phyloP scores from a whole-genome alignment of 2,329 filamentous ascomycete species.

The Beauveria varroae region DNA sequence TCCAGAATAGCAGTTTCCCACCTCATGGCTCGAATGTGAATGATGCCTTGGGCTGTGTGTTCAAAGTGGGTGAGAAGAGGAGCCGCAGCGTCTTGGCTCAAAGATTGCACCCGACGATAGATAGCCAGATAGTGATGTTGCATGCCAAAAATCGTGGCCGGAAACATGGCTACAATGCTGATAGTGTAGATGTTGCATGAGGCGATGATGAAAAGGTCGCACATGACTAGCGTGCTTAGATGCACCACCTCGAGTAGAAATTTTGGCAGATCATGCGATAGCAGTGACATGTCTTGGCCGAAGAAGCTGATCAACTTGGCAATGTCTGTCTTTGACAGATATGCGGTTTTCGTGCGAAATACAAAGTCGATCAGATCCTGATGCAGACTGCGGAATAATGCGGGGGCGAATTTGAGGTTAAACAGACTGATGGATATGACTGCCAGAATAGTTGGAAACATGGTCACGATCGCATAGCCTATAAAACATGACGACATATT shows the following conservation, averaged over 20 bases:
- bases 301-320: constrained; percentile 18
- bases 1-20: constrained; percentile 38
- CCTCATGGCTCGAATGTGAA: constrained; percentile 44
- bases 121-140: constrained; percentile 26
- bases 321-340: constrained; percentile 17
- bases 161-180: constrained; percentile 18
- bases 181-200: constrained; percentile 21
- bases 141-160: constrained; percentile 19
- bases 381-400: background rate
- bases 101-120: constrained; percentile 26
- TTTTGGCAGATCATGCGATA: constrained; percentile 18
- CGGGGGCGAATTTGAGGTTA: background rate
- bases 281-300: constrained; percentile 20
- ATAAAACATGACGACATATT: constrained; percentile 3
- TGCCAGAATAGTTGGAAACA: background rate
- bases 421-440: background rate
- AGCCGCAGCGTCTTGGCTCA: constrained; percentile 27
- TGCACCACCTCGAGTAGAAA: constrained; percentile 9
- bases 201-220: constrained; percentile 15
- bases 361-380: background rate
- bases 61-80: constrained; percentile 28
- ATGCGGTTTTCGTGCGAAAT: constrained; percentile 11
- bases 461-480: background rate
- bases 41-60: constrained; percentile 37
- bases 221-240: constrained; percentile 16